A percentile compares a stretch with the other conserved stretches of the same genome.
These are phyloP conservation scores for Phytopythium chamaehyphon DNA, from an alignment of 352 stramenopile species.

Conservation along the genomic window DNA sequence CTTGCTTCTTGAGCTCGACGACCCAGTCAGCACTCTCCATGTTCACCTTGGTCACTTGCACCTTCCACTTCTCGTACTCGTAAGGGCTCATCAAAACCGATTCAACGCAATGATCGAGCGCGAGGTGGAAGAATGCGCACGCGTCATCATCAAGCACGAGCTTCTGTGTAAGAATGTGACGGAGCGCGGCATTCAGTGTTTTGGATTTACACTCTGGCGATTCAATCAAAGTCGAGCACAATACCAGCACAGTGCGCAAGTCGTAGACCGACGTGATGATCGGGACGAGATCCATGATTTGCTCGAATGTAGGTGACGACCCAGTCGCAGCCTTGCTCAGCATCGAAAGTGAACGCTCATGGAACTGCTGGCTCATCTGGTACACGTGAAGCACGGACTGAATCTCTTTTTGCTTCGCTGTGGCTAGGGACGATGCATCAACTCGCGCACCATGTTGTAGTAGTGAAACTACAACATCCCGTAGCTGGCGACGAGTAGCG, in stretches of 20 bases:
- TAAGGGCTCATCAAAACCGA: conserved; percentile 5
- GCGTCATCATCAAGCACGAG: conserved; percentile 25
- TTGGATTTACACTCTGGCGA: no score
- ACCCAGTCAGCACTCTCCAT: conserved; percentile 31
- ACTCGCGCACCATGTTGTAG: conserved; percentile 4
- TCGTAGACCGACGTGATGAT: conserved; percentile 34
- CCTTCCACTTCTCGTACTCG: conserved; percentile 19
- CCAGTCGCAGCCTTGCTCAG: background rate
- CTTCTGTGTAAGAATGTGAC: conserved; percentile 22
- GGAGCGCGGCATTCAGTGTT: conserved; percentile 16
- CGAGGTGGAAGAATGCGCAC: conserved; percentile 29
- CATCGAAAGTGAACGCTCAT: background rate
- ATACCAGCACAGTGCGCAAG: conserved; percentile 18
- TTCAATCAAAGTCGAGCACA: conserved; percentile 3
- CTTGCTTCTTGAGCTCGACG: conserved; percentile 21
- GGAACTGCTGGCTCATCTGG: conserved; percentile 7
- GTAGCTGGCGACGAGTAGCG: background rate
- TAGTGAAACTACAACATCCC: conserved; percentile 1
- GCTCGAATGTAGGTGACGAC: conserved; percentile 2
- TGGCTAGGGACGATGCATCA: background rate
- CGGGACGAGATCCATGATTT: conserved; percentile 18
- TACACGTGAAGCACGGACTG: conserved; percentile 1
- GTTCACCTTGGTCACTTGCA: conserved; percentile 30
- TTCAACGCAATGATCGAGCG: conserved; percentile 17
- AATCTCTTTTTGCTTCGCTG: background rate